A percentile compares a stretch with the other conserved stretches of the same genome.
phyloP scores from a whole-genome alignment of 441 rosid genomes.

The California macrophylla region DNA sequence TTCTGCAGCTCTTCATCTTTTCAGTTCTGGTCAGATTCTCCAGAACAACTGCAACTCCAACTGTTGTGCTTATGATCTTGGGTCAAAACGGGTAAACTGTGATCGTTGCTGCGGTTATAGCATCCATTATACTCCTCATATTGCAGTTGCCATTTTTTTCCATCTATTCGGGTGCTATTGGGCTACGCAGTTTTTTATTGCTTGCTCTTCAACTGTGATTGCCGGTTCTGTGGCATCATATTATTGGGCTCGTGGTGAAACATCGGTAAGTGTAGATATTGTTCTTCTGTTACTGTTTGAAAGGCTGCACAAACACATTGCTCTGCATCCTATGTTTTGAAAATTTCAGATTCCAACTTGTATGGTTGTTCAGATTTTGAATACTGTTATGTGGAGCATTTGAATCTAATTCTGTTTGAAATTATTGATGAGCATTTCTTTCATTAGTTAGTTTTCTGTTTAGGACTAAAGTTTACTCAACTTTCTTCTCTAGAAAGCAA shows the following conservation, averaged over 20 bases:
- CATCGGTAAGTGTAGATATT: slow-evolving; percentile 45
- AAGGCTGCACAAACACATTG: neutral
- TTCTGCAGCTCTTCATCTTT: slow-evolving; percentile 76
- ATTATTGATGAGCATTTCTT: neutral
- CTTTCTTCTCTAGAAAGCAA: neutral
- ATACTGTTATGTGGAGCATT: neutral
- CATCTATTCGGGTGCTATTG: slow-evolving; percentile 89
- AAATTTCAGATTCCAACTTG: neutral
- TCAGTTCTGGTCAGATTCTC: slow-evolving; percentile 79
- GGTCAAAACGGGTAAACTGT: slow-evolving; percentile 60
- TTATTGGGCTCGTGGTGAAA: slow-evolving; percentile 88
- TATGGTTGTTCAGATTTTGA: neutral
- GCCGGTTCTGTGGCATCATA: slow-evolving; percentile 93
- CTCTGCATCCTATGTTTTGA: neutral
- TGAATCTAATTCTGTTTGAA: neutral
- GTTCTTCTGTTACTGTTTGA: neutral
- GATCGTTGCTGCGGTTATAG: slow-evolving; percentile 86
- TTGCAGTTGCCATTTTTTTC: slow-evolving; percentile 73
- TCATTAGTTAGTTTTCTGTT: neutral
- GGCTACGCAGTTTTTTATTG: slow-evolving; percentile 88
- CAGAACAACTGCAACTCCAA: slow-evolving; percentile 73
- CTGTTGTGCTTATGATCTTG: slow-evolving; percentile 88
- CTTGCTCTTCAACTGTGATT: slow-evolving; percentile 74
- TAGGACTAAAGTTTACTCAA: neutral
- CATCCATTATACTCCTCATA: slow-evolving; percentile 83